Conservation (phyloP, 257 asterid species). For the Perilla frutescens region DNA sequence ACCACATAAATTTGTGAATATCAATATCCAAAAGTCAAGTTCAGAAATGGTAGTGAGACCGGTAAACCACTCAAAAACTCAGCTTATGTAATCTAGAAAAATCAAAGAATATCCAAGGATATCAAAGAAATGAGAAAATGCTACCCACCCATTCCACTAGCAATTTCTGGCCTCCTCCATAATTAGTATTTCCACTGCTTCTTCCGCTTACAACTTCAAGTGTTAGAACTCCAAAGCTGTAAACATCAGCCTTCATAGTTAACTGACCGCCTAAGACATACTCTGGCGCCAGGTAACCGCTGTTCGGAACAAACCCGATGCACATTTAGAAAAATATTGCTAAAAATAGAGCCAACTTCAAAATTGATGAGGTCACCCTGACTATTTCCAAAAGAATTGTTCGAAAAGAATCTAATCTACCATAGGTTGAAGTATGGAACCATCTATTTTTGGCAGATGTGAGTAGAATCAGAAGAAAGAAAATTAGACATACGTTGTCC, state of each 20-base stretch:
- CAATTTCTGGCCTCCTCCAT: constrained; percentile 63
- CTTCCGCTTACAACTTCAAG: constrained; percentile 81
- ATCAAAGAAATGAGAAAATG: constrained; percentile 28
- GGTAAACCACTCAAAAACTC: not conserved
- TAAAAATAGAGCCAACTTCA: not conserved
- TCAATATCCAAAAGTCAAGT: not conserved
- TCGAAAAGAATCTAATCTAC: constrained; percentile 15
- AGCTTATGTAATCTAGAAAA: not conserved
- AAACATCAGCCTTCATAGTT: constrained; percentile 88
- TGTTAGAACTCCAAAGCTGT: constrained; percentile 83
- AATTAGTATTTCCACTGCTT: constrained; percentile 62
- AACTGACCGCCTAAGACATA: constrained; percentile 91
- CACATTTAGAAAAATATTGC: constrained; percentile 24
- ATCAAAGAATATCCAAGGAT: constrained; percentile 7
- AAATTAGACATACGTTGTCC: constrained; percentile 73
- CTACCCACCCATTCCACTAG: constrained; percentile 84
- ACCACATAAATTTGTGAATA: not conserved
- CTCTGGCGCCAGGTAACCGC: constrained; percentile 98
- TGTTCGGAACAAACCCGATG: constrained; percentile 49
- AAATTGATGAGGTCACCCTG: constrained; percentile 10
- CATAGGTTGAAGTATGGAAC: constrained; percentile 18
- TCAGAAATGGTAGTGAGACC: not conserved
- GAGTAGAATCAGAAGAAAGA: constrained; percentile 30
- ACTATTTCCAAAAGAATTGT: constrained; percentile 10
- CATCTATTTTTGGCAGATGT: constrained; percentile 23